Conservation (phyloP, 805 yeast species). For the Lachancea sp. region DNA sequence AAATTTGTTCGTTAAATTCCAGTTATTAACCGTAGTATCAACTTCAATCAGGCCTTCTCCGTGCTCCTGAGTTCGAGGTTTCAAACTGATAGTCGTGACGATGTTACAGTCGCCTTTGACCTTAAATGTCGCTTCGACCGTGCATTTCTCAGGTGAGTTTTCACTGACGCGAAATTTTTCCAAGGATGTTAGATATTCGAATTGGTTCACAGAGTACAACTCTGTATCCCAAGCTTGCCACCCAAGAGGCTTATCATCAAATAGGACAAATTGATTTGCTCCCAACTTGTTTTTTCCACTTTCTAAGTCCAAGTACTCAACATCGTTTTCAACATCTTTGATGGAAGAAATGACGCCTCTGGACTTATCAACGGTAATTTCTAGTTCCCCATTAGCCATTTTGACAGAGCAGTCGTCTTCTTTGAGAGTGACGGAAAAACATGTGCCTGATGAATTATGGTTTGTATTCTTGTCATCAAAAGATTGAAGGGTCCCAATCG, state of each 20-base stretch:
- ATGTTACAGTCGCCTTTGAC: conserved; percentile 54
- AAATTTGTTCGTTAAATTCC: conserved; percentile 86
- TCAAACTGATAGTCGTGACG: conserved; percentile 62
- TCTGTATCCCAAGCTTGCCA: conserved; percentile 99
- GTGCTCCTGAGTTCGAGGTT: conserved; percentile 37
- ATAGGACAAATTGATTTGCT: conserved; percentile 76
- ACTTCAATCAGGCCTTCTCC: conserved; percentile 41
- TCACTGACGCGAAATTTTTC: conserved; percentile 33
- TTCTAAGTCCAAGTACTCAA: conserved; percentile 62
- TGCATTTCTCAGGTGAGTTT: conserved; percentile 48
- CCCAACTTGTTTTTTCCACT: conserved; percentile 51
- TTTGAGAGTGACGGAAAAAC: background rate
- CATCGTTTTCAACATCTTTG: conserved; percentile 47
- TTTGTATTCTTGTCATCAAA: background rate
- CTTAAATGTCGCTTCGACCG: conserved; percentile 55
- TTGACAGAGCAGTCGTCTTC: conserved; percentile 38
- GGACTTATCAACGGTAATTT: conserved; percentile 45
- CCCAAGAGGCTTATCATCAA: conserved; percentile 83
- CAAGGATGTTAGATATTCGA: conserved; percentile 39
- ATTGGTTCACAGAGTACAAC: conserved; percentile 73
- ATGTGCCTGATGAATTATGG: background rate
- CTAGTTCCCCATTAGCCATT: conserved; percentile 55
- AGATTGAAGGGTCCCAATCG: conserved; percentile 2
- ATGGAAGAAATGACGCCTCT: conserved; percentile 62
- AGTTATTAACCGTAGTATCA: conserved; percentile 53